Percentiles rank a stretch among this genome's conserved stretches.
Conservation (phyloP, 192 early-diverging fungal species). For the Chytriomyces sp. region DNA sequence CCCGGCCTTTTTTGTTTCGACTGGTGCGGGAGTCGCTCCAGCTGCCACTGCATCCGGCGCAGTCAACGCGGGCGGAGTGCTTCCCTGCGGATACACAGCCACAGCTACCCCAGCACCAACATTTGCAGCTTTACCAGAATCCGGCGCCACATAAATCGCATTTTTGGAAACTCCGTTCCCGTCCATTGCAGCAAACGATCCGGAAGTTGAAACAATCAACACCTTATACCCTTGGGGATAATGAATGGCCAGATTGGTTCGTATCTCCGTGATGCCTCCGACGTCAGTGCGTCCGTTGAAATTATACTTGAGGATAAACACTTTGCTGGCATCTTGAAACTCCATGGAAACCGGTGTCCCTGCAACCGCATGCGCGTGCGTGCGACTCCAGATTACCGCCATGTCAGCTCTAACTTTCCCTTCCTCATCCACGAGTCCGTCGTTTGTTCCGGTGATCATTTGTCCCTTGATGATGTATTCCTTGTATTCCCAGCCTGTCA, state of each 20-base stretch:
- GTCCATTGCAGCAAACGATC: neutral
- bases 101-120: neutral
- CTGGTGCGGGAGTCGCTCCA: neutral
- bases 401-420: slow-evolving; percentile 16
- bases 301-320: slow-evolving; percentile 8
- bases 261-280: slow-evolving; percentile 21
- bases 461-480: slow-evolving; percentile 12
- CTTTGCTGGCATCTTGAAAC: slow-evolving; percentile 1
- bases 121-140: neutral
- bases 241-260: slow-evolving; percentile 5
- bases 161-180: neutral
- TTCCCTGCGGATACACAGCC: neutral
- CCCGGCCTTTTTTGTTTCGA: neutral
- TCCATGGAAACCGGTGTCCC: slow-evolving; percentile 15
- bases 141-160: neutral
- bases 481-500: slow-evolving; percentile 36
- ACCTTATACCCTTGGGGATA: slow-evolving; percentile 27
- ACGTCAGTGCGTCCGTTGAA: slow-evolving; percentile 9
- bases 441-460: slow-evolving; percentile 13
- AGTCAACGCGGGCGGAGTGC: neutral
- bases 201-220: neutral
- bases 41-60: neutral
- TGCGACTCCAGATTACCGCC: slow-evolving; percentile 10
- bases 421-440: slow-evolving; percentile 22
- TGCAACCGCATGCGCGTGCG: slow-evolving; percentile 34